A percentile compares a stretch with the other conserved stretches of the same genome.
Conservation (phyloP, 805 yeast species). For the Saccharomycopsis schoenii region DNA sequence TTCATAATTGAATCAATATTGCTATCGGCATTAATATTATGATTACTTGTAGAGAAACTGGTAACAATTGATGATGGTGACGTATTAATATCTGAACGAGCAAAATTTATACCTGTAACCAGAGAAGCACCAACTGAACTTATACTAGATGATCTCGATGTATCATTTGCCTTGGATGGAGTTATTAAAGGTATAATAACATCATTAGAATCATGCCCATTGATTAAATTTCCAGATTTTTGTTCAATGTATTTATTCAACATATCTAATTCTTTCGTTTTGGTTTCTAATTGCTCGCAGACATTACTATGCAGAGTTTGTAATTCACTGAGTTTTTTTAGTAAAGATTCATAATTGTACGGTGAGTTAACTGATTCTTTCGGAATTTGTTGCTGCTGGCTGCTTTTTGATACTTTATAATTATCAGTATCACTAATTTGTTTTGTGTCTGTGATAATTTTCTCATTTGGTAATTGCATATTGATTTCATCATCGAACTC, state of each 20-base stretch:
- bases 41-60: not conserved
- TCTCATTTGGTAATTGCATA: not conserved
- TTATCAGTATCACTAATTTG: not conserved
- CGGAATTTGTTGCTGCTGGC: not conserved
- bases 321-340: not conserved
- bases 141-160: not conserved
- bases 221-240: not conserved
- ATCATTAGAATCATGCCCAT: not conserved
- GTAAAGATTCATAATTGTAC: not conserved
- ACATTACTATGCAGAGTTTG: not conserved
- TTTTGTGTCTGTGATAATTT: constrained; percentile 1
- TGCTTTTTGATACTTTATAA: not conserved
- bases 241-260: not conserved
- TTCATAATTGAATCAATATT: not conserved
- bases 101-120: not conserved
- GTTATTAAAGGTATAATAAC: not conserved
- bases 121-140: not conserved
- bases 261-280: not conserved
- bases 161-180: not conserved
- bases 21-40: not conserved
- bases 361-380: not conserved
- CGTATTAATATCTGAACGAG: not conserved
- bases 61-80: not conserved
- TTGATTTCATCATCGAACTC: not conserved
- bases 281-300: not conserved